Evolutionary conservation across 2,329 filamentous ascomycete genomes (phyloP), one percentile per base, ranked within the genome.

Genomic region (Botrytis fragariae): DNA sequence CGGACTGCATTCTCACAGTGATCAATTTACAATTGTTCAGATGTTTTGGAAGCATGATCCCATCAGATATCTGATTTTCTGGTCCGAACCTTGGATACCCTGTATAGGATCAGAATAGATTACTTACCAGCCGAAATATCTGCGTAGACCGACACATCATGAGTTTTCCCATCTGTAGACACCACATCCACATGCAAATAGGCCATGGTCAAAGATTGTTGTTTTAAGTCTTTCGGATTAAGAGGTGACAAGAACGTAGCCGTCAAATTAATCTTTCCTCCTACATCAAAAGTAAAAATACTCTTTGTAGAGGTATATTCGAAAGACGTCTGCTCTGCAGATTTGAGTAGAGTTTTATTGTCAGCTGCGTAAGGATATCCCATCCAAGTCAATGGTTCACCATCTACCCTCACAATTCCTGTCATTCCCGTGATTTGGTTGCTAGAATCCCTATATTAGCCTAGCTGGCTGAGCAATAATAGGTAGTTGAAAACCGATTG

Each of bases 261-360:
- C 29, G 86, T 92, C 84, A 95, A 84, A 72, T 86, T 83, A 12
- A 94, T 85, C 74, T 87, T 86, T 42, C 85, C 85, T 54, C 81
- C 89, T 22, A 91, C 89, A 75, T 89, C 85, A 83, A 93, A 89
- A 14, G 86, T 89, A 80, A 94, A 94, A 37, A 88, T 88, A 77
- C 90, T 93, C 79, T 86, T 87, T 7, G 92, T 94, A 0, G 92
- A 91, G 0, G 92, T 93, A 80, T 93, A 94, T 73, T 89, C 86
- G 79, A 89, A 90, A 0, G 87, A 84, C 3, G 85, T 87, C 80
- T 94, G 92, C 32, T 87, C 86, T 12, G 87, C 90, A 6, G 83
- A 80, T 8, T 83, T 81, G 4, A 65, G 44, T 37, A 54, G 18
- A 59, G 35, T 57, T 29, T 25, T 45, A 12, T 39, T 39, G 0